Base-by-base conservation (phyloP, 257 asterid genomes). In the Nicotiana undulata region DNA sequence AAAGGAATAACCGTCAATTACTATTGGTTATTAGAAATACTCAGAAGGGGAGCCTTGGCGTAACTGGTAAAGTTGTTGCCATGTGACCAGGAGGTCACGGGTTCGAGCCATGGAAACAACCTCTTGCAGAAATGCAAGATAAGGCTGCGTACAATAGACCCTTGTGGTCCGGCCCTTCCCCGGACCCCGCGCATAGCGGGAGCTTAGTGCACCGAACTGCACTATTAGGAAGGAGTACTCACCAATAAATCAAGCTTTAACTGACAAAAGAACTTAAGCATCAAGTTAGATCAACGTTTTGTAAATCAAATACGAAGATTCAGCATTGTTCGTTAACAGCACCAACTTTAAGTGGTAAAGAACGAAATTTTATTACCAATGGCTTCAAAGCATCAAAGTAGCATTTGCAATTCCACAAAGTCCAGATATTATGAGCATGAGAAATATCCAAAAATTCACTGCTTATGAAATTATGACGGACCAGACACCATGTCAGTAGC, bases 401-500 rank as follows among this genome's bases (percentile, higher is more conserved):
- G 59, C 75, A 44, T 70, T 70, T 70, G 37, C 20, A 70, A 16
- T 44, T 70, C 32, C 77, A 70, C 6, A 12, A 70, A 70, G 37
- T 44, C 59, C 77, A 70, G 8, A 6, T 22, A 40, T 44, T 56
- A 40, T 70, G 37, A 44, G 15, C 77, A 46, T 22, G 59, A 44
- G 34, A 70, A 70, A 31, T 70, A 70, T 70, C 77, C 46, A 44
- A 44, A 70, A 70, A 6, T 11, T 13, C 13, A 20, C 37, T 22
- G 77, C 77, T 70, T 20, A 70, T 44, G 34, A 22, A 22, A 40
- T 3, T 70, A 70, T 70, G 59, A 44, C 7, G 58, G 34, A 70
- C 59, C 22, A 70, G 29, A 70, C 59, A 44, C 77, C 77, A 70
- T n/a, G 76, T 53, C 59, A 44, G 77, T 44, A 70, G 77, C 77